Evolutionary conservation across 2,329 filamentous ascomycete genomes (phyloP).

Genomic region (Periconia sp.): DNA sequence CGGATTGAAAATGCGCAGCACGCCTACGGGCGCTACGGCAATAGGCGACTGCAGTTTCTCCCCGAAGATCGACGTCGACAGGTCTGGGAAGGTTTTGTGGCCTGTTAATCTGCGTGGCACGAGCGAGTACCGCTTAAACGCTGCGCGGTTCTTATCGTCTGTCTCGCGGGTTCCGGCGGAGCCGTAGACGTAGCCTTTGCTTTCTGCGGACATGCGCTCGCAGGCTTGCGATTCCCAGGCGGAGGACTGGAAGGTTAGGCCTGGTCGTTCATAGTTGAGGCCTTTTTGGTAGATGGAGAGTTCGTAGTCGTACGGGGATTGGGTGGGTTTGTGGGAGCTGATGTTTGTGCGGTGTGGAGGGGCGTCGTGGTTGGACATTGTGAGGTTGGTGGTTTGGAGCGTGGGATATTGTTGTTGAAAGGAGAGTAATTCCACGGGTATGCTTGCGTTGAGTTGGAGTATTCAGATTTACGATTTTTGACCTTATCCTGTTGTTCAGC

Average conservation of each 20-base stretch:
- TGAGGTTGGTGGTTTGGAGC: too few relatives aligned
- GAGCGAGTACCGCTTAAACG: conserved; percentile 27
- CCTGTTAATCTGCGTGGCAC: conserved; percentile 8
- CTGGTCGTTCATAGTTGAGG: conserved; percentile 34
- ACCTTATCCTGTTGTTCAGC: too few relatives aligned
- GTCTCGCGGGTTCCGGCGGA: conserved; percentile 37
- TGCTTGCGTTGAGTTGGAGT: too few relatives aligned
- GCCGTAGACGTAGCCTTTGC: conserved; percentile 38
- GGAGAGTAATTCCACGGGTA: too few relatives aligned
- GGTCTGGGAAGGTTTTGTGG: too few relatives aligned
- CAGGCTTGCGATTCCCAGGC: conserved; percentile 12
- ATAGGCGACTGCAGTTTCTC: conserved; percentile 53
- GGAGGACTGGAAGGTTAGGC: conserved; percentile 37
- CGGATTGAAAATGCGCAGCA: conserved; percentile 65
- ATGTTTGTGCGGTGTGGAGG: too few relatives aligned
- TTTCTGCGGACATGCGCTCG: conserved; percentile 29
- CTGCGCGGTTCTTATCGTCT: conserved; percentile 28
- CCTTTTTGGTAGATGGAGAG: conserved; percentile 26
- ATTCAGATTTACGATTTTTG: too few relatives aligned
- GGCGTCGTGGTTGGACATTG: too few relatives aligned
- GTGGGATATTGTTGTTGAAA: too few relatives aligned
- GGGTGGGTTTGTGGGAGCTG: too few relatives aligned
- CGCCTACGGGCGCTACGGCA: conserved; percentile 67
- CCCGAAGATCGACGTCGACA: conserved; percentile 24
- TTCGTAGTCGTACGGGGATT: too few relatives aligned